These are phyloP conservation scores for Coemansia reversa DNA, from an alignment of 192 early-diverging fungal genomes.

Conservation along the genomic window DNA sequence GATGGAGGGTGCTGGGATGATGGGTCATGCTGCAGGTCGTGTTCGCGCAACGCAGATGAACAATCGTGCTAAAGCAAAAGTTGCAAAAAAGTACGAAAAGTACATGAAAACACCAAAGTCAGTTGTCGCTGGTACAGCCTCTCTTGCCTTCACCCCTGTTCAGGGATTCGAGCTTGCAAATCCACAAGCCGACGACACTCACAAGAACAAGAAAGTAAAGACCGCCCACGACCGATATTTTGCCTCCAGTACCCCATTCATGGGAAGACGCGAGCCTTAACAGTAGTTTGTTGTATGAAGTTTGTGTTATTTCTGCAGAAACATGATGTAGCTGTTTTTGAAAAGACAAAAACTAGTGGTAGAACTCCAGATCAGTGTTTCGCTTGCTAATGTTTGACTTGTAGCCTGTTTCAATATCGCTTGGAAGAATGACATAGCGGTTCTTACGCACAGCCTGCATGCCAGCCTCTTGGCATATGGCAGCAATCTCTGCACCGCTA, in stretches of 20 bases:
- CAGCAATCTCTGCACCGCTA: slow-evolving; percentile 94
- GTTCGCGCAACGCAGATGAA: slow-evolving; percentile 71
- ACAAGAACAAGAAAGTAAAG: slow-evolving; percentile 56
- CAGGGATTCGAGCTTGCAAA: slow-evolving; percentile 93
- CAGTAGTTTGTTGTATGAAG: not conserved
- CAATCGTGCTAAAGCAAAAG: slow-evolving; percentile 66
- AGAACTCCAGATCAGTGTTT: slow-evolving; percentile 95
- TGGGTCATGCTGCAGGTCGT: slow-evolving; percentile 75
- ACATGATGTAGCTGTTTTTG: not conserved
- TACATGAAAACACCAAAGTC: slow-evolving; percentile 46
- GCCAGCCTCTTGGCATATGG: slow-evolving; percentile 97
- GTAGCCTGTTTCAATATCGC: slow-evolving; percentile 98
- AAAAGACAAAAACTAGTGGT: slow-evolving; percentile 63
- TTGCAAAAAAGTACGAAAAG: slow-evolving; percentile 59
- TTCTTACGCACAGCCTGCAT: slow-evolving; percentile 99
- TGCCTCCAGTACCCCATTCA: slow-evolving; percentile 64
- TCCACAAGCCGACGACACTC: slow-evolving; percentile 63
- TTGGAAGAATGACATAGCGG: slow-evolving; percentile 90
- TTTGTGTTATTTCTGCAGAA: not conserved
- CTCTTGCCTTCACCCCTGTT: slow-evolving; percentile 91
- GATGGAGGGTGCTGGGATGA: slow-evolving; percentile 85
- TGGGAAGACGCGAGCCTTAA: slow-evolving; percentile 42
- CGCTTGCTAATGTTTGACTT: slow-evolving; percentile 93
- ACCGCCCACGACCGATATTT: slow-evolving; percentile 74
- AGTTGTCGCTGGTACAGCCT: slow-evolving; percentile 77